These are phyloP conservation scores for Inga laurina DNA, from an alignment of 306 rosid genomes.

Conservation along the genomic window DNA sequence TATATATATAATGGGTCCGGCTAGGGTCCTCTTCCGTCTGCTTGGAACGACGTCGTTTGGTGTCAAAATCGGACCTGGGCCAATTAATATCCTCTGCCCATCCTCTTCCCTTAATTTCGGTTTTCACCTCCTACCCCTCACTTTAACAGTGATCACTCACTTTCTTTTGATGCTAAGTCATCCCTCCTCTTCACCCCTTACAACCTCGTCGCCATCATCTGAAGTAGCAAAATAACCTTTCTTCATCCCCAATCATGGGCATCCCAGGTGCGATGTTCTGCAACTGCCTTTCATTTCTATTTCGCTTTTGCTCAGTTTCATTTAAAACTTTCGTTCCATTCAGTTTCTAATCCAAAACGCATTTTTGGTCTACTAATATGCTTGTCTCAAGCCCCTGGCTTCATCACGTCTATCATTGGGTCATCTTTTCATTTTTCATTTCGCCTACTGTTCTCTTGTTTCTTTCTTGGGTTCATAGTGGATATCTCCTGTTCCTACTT, in stretches of 20 bases:
- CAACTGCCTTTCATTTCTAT: neutral
- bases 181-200: neutral
- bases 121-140: no score
- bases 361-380: constrained; percentile 8
- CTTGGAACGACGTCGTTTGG: no score
- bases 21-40: no score
- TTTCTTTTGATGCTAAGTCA: constrained; percentile 31
- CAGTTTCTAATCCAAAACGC: constrained; percentile 41
- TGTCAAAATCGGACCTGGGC: no score
- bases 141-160: constrained; percentile 31
- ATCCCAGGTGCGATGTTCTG: constrained; percentile 28
- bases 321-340: constrained; percentile 43
- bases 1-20: no score
- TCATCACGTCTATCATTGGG: neutral
- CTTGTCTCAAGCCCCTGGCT: constrained; percentile 10
- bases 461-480: constrained; percentile 12
- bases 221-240: constrained; percentile 1
- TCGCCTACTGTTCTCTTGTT: neutral
- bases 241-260: constrained; percentile 23
- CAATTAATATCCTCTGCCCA: no score
- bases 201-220: constrained; percentile 34
- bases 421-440: constrained; percentile 19
- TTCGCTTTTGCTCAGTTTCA: neutral
- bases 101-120: no score
- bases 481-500: neutral